Base-by-base conservation (phyloP, 1,284 basidiomycete genomes). In the Rhodotorula sp. region DNA sequence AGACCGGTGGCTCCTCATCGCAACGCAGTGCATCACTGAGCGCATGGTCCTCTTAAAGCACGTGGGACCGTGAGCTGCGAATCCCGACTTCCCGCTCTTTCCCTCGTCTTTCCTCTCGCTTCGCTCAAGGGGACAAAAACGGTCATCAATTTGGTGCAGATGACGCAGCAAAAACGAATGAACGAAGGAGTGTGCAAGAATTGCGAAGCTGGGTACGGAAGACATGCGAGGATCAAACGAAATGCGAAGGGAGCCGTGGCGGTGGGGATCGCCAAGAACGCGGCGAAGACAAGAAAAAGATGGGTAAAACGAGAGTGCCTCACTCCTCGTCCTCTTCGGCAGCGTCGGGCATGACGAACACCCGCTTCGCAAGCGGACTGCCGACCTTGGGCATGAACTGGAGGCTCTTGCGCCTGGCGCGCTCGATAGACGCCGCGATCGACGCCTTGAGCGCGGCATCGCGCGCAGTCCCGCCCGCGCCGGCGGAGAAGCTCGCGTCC, bases 341-440 rank as follows among this genome's bases (percentile, higher is more conserved):
- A 9, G 60, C 62, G 29, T 68, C 64, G 15, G 71, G 69, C 64
- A 73, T 53, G 29, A 73, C 67, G 12, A 65, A 78, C 34, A 75
- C 71, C 6, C 76, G 67, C 46, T 75, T 75, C 9, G 75, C 76
- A 36, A 78, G 70, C 19, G 77, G 77, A 27, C 70, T 72, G 19
- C 77, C 77, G n/a, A 78, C 72, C 55, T 71, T 76, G 32, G 77
- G 77, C 19, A 71, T 73, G 48, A 71, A 77, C n/a, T 67, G 71
- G 1, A 77, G 63, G 17, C 70, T 71, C 46, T 72, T 71, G 5
- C 70, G 61, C 3, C 77, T 57, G 13, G 76, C 77, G 25, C 76
- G 66, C 32, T 76, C 77, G 59, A 76, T 69, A 0, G 69, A 71
- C 1, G 75, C 75, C 1, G 75, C 75, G 54, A 76, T 74, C 21